Base-by-base conservation (phyloP, 768 basidiomycete genomes). In the Suillus subluteus region DNA sequence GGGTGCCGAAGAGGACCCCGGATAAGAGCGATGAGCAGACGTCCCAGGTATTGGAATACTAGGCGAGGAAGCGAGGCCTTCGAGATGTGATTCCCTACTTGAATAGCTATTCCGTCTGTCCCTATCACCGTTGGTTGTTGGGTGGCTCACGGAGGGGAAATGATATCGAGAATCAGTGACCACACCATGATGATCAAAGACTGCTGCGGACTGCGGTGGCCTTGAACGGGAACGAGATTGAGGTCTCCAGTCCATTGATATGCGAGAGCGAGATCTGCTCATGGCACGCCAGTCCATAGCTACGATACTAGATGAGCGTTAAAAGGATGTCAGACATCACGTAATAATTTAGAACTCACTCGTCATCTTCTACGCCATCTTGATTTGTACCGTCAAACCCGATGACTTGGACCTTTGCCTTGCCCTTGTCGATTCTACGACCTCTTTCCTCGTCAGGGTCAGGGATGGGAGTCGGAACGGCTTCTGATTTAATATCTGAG, bases 251-350 rank as follows among this genome's bases (percentile, higher is more conserved):
- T 96, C 95, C 92, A 96, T 95, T 26, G 92, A 90, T 71, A 91
- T 90, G 30, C 95, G 88, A 16, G 95, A 96, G 72, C 95, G 87
- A 32, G 95, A 97, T 69, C 95, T 86, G 78, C 94, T 96, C 75
- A 95, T 88, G 40, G 92, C 89, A 59, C 95, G 85, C 96, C 95
- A 98, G 74, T 97, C 96, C 95, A 98, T 98, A 35, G 88, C 80
- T 55, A 86, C 84, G 63, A 82, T 81, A 66, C 89, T 89, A 66
- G 48, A 63, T 73, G 64, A 55, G 65, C 63, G 67, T 67, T 66
- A 67, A 72, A 75, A 46, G 66, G 69, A 67, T 69, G 65, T 70
- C 65, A 62, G 67, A 56, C 63, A 62, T 65, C 71, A 69, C 58
- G 71, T 11, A 54, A 67, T 67, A 74, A 70, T 62, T 52, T 68